Evolutionary conservation across 2,329 filamentous ascomycete species (phyloP).

Genomic region (Elsinoe australis): DNA sequence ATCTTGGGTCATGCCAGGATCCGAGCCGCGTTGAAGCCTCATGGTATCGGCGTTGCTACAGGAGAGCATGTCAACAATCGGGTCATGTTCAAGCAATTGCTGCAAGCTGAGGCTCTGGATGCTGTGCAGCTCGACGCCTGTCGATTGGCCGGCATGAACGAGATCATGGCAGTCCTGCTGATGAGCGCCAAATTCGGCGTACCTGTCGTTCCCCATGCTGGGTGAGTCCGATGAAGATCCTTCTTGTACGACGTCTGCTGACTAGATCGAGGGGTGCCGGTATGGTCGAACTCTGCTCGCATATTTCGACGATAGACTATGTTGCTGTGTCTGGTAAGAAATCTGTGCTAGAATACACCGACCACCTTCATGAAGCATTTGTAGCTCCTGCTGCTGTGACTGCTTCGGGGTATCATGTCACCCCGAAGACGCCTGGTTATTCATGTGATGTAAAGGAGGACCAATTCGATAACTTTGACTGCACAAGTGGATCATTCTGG

Average conservation of each 20-base stretch:
- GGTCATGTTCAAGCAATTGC: conserved; percentile 86
- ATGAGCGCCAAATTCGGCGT: conserved; percentile 73
- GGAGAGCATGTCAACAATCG: conserved; percentile 96
- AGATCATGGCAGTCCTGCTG: conserved; percentile 81
- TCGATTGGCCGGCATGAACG: conserved; percentile 81
- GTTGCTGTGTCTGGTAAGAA: conserved; percentile 78
- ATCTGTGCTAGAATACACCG: conserved; percentile 80
- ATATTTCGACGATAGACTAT: conserved; percentile 86
- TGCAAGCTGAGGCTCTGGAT: conserved; percentile 71
- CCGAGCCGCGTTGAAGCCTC: conserved; percentile 66
- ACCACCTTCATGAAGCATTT: conserved; percentile 91
- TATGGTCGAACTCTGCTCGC: conserved; percentile 86
- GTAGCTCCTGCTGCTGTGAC: conserved; percentile 69
- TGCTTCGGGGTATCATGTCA: conserved; percentile 73
- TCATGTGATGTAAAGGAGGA: conserved; percentile 88
- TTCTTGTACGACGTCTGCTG: not conserved
- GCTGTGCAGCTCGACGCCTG: conserved; percentile 87
- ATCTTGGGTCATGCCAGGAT: conserved; percentile 81
- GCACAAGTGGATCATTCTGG: conserved; percentile 40
- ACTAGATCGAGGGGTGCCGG: conserved; percentile 62
- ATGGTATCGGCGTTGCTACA: conserved; percentile 75
- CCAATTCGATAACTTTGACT: conserved; percentile 73
- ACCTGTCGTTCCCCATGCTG: conserved; percentile 76
- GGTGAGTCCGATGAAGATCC: too few species aligned
- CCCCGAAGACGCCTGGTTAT: conserved; percentile 74